phyloP scores from a whole-genome alignment of 192 early-diverging fungal genomes.

The Globomyces pollinis-pini region DNA sequence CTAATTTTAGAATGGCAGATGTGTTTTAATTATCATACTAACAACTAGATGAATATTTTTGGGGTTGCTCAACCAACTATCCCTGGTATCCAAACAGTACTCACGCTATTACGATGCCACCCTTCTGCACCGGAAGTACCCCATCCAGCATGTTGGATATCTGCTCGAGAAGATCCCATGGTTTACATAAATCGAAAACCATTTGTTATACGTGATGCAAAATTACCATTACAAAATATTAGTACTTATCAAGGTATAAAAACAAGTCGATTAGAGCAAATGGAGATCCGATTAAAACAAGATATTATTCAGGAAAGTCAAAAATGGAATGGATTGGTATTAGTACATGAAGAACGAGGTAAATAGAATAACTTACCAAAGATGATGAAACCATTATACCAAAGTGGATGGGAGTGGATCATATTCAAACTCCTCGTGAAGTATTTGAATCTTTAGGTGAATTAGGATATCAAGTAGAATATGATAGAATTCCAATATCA shows the following conservation, averaged over 20 bases:
- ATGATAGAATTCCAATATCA: constrained; percentile 51
- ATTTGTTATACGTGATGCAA: constrained; percentile 52
- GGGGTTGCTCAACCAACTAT: constrained; percentile 59
- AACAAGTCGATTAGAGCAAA: constrained; percentile 43
- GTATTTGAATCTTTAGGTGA: constrained; percentile 34
- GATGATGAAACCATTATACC: constrained; percentile 41
- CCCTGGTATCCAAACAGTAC: constrained; percentile 45
- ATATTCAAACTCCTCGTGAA: constrained; percentile 49
- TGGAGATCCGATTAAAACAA: constrained; percentile 52
- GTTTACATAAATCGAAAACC: constrained; percentile 55
- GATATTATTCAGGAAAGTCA: constrained; percentile 45
- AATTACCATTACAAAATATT: constrained; percentile 46
- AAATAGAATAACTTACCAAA: not conserved
- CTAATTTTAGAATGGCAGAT: constrained; percentile 56
- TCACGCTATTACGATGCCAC: constrained; percentile 46
- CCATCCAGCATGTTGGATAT: constrained; percentile 21
- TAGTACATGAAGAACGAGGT: constrained; percentile 53
- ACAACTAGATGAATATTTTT: constrained; percentile 50
- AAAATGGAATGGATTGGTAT: constrained; percentile 38
- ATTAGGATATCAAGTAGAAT: constrained; percentile 40
- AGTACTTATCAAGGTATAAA: constrained; percentile 45
- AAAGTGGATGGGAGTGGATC: constrained; percentile 48
- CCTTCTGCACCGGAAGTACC: constrained; percentile 15
- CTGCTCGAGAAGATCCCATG: constrained; percentile 39
- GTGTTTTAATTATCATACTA: too few species aligned